Percentiles rank a stretch among this genome's conserved stretches.
Evolutionary conservation across 1,139 yeast species (phyloP).

Genomic region (Suhomyces wounanorum): DNA sequence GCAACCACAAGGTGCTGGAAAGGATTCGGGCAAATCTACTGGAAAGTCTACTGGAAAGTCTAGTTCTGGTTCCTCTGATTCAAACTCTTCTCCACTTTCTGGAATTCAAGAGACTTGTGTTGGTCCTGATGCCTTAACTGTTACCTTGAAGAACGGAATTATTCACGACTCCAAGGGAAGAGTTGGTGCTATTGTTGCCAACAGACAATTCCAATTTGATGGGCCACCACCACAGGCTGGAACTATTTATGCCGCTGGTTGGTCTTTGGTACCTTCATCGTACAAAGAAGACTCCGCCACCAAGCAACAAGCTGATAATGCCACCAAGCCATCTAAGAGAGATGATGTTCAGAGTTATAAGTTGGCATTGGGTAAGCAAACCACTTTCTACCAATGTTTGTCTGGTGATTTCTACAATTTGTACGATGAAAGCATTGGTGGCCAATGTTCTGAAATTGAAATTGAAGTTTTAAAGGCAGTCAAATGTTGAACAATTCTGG

Average conservation of each 20-base stretch:
- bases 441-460: conserved; percentile 41
- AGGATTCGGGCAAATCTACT: conserved; percentile 16
- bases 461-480: conserved; percentile 38
- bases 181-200: conserved; percentile 47
- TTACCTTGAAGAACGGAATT: conserved; percentile 32
- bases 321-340: conserved; percentile 21
- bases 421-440: conserved; percentile 42
- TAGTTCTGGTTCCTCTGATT: conserved; percentile 8
- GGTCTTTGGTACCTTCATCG: conserved; percentile 34
- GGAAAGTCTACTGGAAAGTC: conserved; percentile 42
- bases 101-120: conserved; percentile 28
- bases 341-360: conserved; percentile 24
- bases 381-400: conserved; percentile 43
- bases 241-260: conserved; percentile 40
- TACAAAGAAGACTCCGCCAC: conserved; percentile 18
- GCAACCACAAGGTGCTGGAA: conserved; percentile 31
- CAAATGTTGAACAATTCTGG: conserved; percentile 25
- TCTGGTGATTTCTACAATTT: conserved; percentile 49
- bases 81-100: neutral
- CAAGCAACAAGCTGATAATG: conserved; percentile 14
- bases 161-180: conserved; percentile 38
- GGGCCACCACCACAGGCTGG: conserved; percentile 50
- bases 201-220: conserved; percentile 49
- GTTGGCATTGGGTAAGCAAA: conserved; percentile 42
- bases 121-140: conserved; percentile 30